Percentiles rank a stretch among this genome's conserved stretches.
phyloP scores from a whole-genome alignment of 768 basidiomycete species.

The Russula brevipes region DNA sequence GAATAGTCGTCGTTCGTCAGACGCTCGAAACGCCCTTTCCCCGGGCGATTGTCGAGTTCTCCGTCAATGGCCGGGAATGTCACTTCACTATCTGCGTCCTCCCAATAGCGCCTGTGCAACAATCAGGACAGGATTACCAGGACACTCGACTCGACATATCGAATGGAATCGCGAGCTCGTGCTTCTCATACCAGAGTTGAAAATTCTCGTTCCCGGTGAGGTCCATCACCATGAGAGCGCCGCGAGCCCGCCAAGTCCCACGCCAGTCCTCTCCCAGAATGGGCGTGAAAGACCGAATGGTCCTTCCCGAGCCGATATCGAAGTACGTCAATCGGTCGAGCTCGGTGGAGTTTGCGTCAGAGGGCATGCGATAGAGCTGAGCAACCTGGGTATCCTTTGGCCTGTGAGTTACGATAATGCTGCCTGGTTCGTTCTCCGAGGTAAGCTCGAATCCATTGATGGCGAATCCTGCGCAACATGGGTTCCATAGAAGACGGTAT shows the following conservation, averaged over 20 bases:
- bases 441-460: conserved; percentile 4
- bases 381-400: conserved; percentile 38
- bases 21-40: conserved; percentile 39
- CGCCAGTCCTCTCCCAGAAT: conserved; percentile 41
- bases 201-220: conserved; percentile 39
- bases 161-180: not conserved
- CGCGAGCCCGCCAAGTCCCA: conserved; percentile 35
- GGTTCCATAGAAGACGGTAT: not conserved
- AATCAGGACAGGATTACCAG: not conserved
- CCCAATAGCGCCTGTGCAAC: conserved; percentile 39
- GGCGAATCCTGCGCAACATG: conserved; percentile 1
- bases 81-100: conserved; percentile 31
- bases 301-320: conserved; percentile 37
- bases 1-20: conserved; percentile 38
- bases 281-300: conserved; percentile 32
- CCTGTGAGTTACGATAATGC: conserved; percentile 37
- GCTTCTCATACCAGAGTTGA: conserved; percentile 37
- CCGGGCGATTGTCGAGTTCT: conserved; percentile 38
- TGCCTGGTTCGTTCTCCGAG: conserved; percentile 17
- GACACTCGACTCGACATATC: not conserved
- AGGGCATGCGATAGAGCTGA: conserved; percentile 36
- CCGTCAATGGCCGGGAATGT: conserved; percentile 35
- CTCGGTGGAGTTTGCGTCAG: conserved; percentile 28
- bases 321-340: conserved; percentile 39
- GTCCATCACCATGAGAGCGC: conserved; percentile 39